phyloP scores from a whole-genome alignment of 148 eudicot species.

The Selenicereus undatus region DNA sequence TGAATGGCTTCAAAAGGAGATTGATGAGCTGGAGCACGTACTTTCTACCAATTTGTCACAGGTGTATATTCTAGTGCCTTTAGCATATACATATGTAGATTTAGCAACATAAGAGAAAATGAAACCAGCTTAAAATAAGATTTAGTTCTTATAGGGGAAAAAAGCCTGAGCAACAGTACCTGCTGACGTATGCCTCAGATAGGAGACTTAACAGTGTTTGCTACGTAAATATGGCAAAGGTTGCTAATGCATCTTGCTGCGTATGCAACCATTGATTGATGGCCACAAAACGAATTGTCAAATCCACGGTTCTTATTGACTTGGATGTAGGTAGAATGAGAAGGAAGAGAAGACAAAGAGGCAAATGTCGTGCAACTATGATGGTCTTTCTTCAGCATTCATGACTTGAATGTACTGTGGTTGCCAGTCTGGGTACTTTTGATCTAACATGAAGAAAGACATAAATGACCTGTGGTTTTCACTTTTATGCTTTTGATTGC shows the following conservation, averaged over 20 bases:
- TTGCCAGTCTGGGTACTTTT: background rate
- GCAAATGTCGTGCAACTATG: background rate
- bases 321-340: background rate
- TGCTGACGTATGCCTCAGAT: background rate
- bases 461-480: background rate
- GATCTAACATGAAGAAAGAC: background rate
- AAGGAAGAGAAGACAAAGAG: background rate
- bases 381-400: background rate
- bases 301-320: background rate
- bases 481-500: background rate
- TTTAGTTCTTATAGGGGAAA: background rate
- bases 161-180: background rate
- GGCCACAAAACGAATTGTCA: background rate
- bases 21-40: constrained; percentile 68
- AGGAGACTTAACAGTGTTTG: background rate
- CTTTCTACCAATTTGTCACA: constrained; percentile 57
- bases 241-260: background rate
- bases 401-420: background rate
- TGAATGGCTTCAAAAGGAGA: constrained; percentile 86
- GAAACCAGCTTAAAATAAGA: background rate
- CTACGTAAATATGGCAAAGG: background rate
- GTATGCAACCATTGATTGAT: background rate
- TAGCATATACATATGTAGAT: background rate
- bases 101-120: background rate
- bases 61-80: constrained; percentile 37